Evolutionary conservation across 345 rosid genomes (phyloP).

Genomic region (Camelina sativa): DNA sequence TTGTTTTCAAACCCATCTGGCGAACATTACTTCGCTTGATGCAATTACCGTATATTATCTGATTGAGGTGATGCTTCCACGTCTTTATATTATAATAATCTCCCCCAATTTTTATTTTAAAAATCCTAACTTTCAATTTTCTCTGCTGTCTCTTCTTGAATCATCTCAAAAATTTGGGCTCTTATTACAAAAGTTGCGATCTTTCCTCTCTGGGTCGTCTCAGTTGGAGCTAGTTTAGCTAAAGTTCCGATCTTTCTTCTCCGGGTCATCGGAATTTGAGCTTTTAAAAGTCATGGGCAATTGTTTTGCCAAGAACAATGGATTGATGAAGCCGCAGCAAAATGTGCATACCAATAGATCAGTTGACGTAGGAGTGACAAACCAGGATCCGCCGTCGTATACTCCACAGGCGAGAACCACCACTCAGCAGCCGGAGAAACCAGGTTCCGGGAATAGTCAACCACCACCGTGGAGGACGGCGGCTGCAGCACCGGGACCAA

Average conservation of each 20-base stretch:
- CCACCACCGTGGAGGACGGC: constrained; percentile 49
- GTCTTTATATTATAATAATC: constrained; percentile 36
- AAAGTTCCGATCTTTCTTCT: constrained; percentile 32
- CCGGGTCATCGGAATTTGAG: constrained; percentile 17
- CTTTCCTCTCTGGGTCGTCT: constrained; percentile 30
- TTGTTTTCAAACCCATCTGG: constrained; percentile 29
- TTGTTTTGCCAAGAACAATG: constrained; percentile 56
- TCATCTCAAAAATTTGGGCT: constrained; percentile 16
- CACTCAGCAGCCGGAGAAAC: constrained; percentile 43
- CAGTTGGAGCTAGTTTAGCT: constrained; percentile 21
- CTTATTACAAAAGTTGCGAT: not conserved
- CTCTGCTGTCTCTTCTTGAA: not conserved
- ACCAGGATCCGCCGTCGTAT: constrained; percentile 45
- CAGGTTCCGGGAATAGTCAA: constrained; percentile 31
- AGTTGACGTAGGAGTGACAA: constrained; percentile 34
- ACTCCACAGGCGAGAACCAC: constrained; percentile 46
- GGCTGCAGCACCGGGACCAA: constrained; percentile 37
- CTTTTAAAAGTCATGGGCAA: constrained; percentile 52
- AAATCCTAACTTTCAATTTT: constrained; percentile 26
- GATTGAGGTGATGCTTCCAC: constrained; percentile 46
- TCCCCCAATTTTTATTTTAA: not conserved
- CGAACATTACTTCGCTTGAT: constrained; percentile 30
- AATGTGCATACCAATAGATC: constrained; percentile 52
- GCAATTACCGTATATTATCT: constrained; percentile 36
- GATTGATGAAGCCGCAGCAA: constrained; percentile 39